Conservation (phyloP, 2,329 filamentous ascomycete genomes). For the Fusarium piperis region DNA sequence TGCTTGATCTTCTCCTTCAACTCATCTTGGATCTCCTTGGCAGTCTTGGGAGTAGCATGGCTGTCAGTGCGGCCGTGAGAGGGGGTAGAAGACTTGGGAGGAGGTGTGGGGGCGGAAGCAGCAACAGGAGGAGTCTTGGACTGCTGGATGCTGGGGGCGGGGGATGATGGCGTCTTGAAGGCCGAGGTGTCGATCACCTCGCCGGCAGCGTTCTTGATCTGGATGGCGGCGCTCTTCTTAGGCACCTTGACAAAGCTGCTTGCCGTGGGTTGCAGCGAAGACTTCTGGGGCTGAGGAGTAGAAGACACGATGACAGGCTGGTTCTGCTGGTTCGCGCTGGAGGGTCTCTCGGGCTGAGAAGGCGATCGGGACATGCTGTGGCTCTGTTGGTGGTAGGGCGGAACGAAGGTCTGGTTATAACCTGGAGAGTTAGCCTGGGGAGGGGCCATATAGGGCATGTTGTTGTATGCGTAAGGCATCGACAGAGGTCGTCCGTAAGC, state of each 20-base stretch:
- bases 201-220: slow-evolving; percentile 85
- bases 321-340: slow-evolving; percentile 71
- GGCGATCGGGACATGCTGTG: slow-evolving; percentile 83
- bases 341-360: slow-evolving; percentile 77
- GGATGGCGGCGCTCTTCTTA: slow-evolving; percentile 77
- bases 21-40: slow-evolving; percentile 84
- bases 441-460: slow-evolving; percentile 60
- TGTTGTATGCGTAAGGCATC: slow-evolving; percentile 56
- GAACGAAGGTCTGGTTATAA: slow-evolving; percentile 59
- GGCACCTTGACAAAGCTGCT: slow-evolving; percentile 59
- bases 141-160: slow-evolving; percentile 62
- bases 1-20: slow-evolving; percentile 82
- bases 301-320: slow-evolving; percentile 71
- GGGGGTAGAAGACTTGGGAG: slow-evolving; percentile 77
- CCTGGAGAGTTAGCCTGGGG: slow-evolving; percentile 59
- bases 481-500: slow-evolving; percentile 51
- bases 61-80: slow-evolving; percentile 79
- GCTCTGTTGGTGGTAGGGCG: slow-evolving; percentile 61
- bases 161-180: slow-evolving; percentile 66
- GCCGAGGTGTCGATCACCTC: slow-evolving; percentile 77
- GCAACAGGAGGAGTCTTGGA: slow-evolving; percentile 76
- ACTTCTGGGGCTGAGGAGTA: slow-evolving; percentile 70
- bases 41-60: slow-evolving; percentile 72
- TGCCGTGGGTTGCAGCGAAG: slow-evolving; percentile 60
- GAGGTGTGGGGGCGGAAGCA: slow-evolving; percentile 80